Evolutionary conservation across 805 yeast species (phyloP).

Genomic region (Myxozyma mucilagina): DNA sequence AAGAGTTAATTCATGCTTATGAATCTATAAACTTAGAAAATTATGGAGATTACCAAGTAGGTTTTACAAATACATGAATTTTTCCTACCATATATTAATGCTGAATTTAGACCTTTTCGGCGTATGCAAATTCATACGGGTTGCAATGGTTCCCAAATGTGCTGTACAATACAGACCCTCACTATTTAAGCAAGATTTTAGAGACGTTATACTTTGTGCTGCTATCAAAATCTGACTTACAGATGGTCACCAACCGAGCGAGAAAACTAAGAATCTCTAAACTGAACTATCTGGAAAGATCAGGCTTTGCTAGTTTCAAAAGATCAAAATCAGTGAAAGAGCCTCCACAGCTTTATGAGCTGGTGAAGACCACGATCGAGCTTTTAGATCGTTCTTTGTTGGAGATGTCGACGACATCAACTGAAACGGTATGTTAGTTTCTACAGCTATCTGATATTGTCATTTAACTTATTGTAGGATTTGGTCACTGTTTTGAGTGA

Average conservation of each 20-base stretch:
- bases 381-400: not conserved
- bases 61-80: not conserved
- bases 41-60: conserved; percentile 19
- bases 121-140: conserved; percentile 10
- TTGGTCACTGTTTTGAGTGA: not conserved
- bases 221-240: not conserved
- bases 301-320: conserved; percentile 3
- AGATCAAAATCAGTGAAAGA: not conserved
- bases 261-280: not conserved
- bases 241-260: not conserved
- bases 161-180: not conserved
- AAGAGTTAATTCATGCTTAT: conserved; percentile 1
- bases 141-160: conserved; percentile 3
- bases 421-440: not conserved
- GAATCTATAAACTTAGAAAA: not conserved
- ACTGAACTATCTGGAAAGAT: conserved; percentile 18
- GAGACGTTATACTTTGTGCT: conserved; percentile 7
- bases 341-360: conserved; percentile 5
- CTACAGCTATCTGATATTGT: too few species aligned
- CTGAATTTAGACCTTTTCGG: conserved; percentile 5
- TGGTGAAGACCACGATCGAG: not conserved
- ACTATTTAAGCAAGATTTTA: not conserved
- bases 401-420: not conserved
- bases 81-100: not conserved
- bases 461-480: not conserved